Conservation (phyloP, 306 rosid species). For the Vachellia collinsii region DNA sequence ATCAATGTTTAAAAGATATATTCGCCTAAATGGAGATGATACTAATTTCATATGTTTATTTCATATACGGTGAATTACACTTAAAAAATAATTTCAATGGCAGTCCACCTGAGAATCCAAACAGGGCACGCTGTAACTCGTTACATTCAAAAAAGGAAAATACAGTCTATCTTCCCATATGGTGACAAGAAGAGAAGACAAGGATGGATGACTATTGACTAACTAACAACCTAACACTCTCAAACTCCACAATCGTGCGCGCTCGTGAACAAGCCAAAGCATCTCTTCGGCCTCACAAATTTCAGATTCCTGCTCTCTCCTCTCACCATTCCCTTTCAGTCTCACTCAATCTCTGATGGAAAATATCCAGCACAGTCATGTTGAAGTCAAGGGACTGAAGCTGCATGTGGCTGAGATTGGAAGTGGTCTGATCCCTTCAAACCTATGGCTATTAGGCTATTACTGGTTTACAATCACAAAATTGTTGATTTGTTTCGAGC, state of each 20-base stretch:
- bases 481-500: not conserved
- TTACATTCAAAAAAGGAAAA: too few relatives aligned
- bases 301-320: not conserved
- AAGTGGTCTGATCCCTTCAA: slow-evolving; percentile 27
- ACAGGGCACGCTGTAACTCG: too few relatives aligned
- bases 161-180: too few relatives aligned
- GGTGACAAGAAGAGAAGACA: too few relatives aligned
- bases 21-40: too few relatives aligned
- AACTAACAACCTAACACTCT: not conserved
- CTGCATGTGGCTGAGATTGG: slow-evolving; percentile 75
- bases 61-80: too few relatives aligned
- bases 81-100: too few relatives aligned
- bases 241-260: not conserved
- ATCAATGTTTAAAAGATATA: too few relatives aligned
- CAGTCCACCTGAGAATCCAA: too few relatives aligned
- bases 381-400: slow-evolving; percentile 56
- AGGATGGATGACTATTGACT: too few relatives aligned
- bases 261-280: not conserved
- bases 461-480: not conserved
- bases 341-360: slow-evolving; percentile 47
- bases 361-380: slow-evolving; percentile 56
- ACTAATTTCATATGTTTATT: too few relatives aligned
- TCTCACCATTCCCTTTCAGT: not conserved
- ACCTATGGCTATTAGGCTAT: not conserved
- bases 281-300: not conserved